A percentile compares a stretch with the other conserved stretches of the same genome.
These are phyloP conservation scores for Geotrichum carabidarum DNA, from an alignment of 1,139 yeast genomes.

Conservation along the genomic window DNA sequence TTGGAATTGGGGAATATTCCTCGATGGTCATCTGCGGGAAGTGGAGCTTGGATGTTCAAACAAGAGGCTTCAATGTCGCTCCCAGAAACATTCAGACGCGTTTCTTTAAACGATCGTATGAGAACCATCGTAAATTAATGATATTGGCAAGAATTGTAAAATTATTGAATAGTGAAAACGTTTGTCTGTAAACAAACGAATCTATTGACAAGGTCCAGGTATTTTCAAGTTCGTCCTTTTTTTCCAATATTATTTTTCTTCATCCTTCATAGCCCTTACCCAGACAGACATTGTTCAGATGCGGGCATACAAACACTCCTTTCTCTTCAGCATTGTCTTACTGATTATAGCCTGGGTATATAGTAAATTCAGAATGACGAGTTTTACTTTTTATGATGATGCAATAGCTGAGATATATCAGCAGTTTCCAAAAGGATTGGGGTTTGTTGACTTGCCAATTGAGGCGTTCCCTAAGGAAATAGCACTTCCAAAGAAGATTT, in stretches of 20 bases:
- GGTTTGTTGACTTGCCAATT: not conserved
- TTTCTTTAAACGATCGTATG: slow-evolving; percentile 11
- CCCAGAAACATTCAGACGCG: slow-evolving; percentile 13
- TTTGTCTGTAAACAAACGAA: not conserved
- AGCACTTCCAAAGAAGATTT: slow-evolving; percentile 12
- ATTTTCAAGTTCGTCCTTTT: not conserved
- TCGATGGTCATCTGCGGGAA: slow-evolving; percentile 6
- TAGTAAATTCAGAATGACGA: not conserved
- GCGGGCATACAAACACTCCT: no score
- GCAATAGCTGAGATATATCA: slow-evolving; percentile 1
- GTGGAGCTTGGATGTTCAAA: slow-evolving; percentile 9
- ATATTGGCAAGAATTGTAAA: not conserved
- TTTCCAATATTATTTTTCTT: not conserved
- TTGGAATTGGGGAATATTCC: slow-evolving; percentile 6
- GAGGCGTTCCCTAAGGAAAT: not conserved
- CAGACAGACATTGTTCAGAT: not conserved
- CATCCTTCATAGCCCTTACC: not conserved
- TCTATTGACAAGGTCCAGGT: not conserved
- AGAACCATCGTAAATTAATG: slow-evolving; percentile 1
- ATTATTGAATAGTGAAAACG: not conserved
- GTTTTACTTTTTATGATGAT: slow-evolving; percentile 2
- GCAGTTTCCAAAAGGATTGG: not conserved
- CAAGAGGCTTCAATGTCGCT: slow-evolving; percentile 1
- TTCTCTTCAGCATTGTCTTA: no score
- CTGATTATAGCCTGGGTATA: not conserved